These are phyloP conservation scores for Rhizopogon vinicolor DNA, from an alignment of 768 basidiomycete genomes.

Conservation along the genomic window DNA sequence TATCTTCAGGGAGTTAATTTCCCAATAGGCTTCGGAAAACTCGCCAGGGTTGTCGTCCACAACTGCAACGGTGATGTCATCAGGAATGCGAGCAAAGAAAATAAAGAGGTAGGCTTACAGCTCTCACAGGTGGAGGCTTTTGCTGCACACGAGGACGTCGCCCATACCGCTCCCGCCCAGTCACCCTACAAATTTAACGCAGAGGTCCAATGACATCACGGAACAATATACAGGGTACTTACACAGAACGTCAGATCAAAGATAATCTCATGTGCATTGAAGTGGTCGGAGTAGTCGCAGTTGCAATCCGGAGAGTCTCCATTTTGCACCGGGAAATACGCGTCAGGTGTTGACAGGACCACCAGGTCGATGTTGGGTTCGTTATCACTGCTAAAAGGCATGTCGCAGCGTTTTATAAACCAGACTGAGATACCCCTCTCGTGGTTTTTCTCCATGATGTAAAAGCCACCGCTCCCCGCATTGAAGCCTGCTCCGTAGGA, in stretches of 20 bases:
- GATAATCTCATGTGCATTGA: constrained; percentile 47
- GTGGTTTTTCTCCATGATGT: constrained; percentile 41
- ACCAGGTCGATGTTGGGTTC: not conserved
- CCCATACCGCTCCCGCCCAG: constrained; percentile 44
- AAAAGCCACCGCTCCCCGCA: constrained; percentile 53
- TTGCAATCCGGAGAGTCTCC: constrained; percentile 6
- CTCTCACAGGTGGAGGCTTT: constrained; percentile 31
- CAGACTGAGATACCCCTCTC: constrained; percentile 49
- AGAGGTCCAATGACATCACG: not conserved
- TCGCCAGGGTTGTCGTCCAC: constrained; percentile 55
- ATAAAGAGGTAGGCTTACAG: constrained; percentile 34
- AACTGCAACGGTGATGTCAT: constrained; percentile 26
- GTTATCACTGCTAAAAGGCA: constrained; percentile 13
- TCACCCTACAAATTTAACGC: constrained; percentile 36
- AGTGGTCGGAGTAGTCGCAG: constrained; percentile 51
- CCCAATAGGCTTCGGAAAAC: constrained; percentile 68
- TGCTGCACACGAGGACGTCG: constrained; percentile 35
- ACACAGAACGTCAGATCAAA: constrained; percentile 65
- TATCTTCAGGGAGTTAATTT: constrained; percentile 54
- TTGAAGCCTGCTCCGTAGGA: constrained; percentile 51
- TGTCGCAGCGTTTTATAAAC: constrained; percentile 52
- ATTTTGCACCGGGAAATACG: constrained; percentile 39
- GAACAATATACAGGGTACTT: constrained; percentile 16
- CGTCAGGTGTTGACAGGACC: constrained; percentile 32
- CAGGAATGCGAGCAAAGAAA: not conserved